These are phyloP conservation scores for Hypoxylon crocopeplum DNA, from an alignment of 495 filamentous ascomycete species.

Conservation along the genomic window DNA sequence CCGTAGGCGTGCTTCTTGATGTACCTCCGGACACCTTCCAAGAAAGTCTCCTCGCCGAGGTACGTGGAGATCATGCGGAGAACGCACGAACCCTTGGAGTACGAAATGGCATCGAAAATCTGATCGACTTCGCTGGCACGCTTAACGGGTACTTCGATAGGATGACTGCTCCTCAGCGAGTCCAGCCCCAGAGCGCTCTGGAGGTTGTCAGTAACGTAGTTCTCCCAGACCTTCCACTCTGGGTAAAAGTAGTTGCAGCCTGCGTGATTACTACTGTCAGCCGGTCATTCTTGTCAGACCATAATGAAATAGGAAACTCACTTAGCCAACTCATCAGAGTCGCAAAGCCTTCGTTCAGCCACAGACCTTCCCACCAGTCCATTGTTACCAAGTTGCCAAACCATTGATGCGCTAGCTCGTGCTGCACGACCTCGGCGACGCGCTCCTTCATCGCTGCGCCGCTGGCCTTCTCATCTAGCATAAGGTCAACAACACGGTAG, in stretches of 20 bases:
- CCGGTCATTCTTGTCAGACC: conserved; percentile 9
- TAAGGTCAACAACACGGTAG: conserved; percentile 88
- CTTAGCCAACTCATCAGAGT: conserved; percentile 72
- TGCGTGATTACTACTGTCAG: conserved; percentile 48
- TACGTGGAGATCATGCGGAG: conserved; percentile 97
- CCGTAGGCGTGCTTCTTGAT: conserved; percentile 94
- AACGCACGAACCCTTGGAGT: conserved; percentile 95
- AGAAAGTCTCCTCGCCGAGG: conserved; percentile 89
- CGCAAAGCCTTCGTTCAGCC: conserved; percentile 98
- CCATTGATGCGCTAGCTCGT: conserved; percentile 98
- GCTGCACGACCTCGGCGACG: conserved; percentile 92
- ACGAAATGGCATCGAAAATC: conserved; percentile 98
- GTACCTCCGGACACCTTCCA: conserved; percentile 90
- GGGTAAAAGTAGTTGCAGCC: conserved; percentile 88
- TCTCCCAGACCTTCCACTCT: conserved; percentile 99
- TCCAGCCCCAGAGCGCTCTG: conserved; percentile 88
- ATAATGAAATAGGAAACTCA: conserved; percentile 23
- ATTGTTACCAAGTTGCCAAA: conserved; percentile 99
- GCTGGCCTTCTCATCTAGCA: conserved; percentile 90
- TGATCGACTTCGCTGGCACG: conserved; percentile 95
- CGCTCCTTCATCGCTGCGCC: conserved; percentile 93
- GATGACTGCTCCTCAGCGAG: conserved; percentile 92
- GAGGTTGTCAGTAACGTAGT: conserved; percentile 88
- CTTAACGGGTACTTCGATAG: conserved; percentile 96
- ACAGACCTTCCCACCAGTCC: conserved; percentile 99